phyloP scores from a whole-genome alignment of 129 eudicot genomes.

The Artemisia annua region DNA sequence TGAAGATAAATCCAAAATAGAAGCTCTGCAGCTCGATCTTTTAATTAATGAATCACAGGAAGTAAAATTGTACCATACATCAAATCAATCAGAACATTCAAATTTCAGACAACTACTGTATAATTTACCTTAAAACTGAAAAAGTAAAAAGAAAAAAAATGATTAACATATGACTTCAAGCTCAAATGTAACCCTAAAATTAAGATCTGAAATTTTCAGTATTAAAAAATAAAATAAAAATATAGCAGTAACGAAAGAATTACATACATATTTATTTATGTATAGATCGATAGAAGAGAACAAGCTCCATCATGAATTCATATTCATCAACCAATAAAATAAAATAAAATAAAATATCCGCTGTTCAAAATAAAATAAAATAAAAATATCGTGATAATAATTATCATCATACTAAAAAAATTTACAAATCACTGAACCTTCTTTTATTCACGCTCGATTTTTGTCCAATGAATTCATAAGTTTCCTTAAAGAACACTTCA shows the following conservation, averaged over 20 bases:
- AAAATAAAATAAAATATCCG: too few species aligned
- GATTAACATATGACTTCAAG: neutral
- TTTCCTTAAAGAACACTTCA: conserved; percentile 29
- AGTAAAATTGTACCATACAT: conserved; percentile 15
- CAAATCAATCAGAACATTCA: conserved; percentile 19
- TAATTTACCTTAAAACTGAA: neutral
- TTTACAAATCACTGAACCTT: neutral
- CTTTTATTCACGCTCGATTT: conserved; percentile 3
- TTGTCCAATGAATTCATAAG: conserved; percentile 20
- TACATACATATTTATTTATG: conserved; percentile 19
- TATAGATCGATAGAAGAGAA: conserved; percentile 2
- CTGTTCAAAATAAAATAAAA: too few species aligned
- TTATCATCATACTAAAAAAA: neutral
- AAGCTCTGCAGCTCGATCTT: conserved; percentile 19
- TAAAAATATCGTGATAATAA: neutral
- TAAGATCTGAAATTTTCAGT: too few species aligned
- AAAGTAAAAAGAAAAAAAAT: neutral
- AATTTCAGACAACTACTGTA: neutral
- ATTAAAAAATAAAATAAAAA: too few species aligned
- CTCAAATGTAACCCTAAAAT: too few species aligned
- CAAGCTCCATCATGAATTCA: conserved; percentile 13
- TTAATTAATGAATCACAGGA: neutral
- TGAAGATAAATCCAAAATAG: conserved; percentile 21
- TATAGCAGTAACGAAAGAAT: neutral
- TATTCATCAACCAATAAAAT: neutral